These are phyloP conservation scores for Entelexis sorbosivorans DNA, from an alignment of 1,139 yeast species.

Conservation along the genomic window DNA sequence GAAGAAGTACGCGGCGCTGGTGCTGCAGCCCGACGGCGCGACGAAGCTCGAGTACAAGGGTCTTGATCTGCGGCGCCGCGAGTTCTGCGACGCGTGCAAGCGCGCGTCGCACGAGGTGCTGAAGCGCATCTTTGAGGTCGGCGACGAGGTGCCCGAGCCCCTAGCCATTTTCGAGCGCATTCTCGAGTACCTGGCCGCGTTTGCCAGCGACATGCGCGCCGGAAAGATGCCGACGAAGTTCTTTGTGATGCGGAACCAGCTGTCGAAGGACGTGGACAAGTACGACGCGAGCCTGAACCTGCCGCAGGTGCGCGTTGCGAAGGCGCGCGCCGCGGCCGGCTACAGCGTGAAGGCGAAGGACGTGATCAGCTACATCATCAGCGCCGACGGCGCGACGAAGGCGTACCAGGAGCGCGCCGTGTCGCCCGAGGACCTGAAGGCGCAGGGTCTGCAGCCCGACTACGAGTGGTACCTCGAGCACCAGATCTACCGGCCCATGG, in stretches of 20 bases:
- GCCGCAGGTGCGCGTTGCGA: constrained; percentile 89
- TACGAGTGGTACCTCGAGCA: constrained; percentile 69
- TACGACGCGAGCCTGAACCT: constrained; percentile 41
- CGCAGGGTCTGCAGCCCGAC: constrained; percentile 55
- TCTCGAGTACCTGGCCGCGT: constrained; percentile 58
- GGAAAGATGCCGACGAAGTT: constrained; percentile 55
- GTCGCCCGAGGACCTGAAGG: constrained; percentile 59
- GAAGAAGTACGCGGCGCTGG: constrained; percentile 94
- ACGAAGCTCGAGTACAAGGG: constrained; percentile 81
- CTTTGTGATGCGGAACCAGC: constrained; percentile 35
- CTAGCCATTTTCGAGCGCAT: constrained; percentile 54
- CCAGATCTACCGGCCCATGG: constrained; percentile 85
- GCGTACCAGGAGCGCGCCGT: constrained; percentile 65
- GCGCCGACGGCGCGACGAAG: constrained; percentile 28
- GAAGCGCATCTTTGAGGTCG: constrained; percentile 39
- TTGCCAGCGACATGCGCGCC: constrained; percentile 45
- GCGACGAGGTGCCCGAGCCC: constrained; percentile 13
- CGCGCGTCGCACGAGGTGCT: constrained; percentile 72
- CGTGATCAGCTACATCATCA: constrained; percentile 78
- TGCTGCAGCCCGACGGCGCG: constrained; percentile 42
- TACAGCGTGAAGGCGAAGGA: constrained; percentile 80
- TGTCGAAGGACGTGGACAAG: constrained; percentile 35
- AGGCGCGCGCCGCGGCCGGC: constrained; percentile 66
- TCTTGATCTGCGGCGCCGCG: constrained; percentile 94
- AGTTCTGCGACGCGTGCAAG: constrained; percentile 83